Conservation (phyloP, 2,329 filamentous ascomycete genomes). For the Curvularia verruculosa region DNA sequence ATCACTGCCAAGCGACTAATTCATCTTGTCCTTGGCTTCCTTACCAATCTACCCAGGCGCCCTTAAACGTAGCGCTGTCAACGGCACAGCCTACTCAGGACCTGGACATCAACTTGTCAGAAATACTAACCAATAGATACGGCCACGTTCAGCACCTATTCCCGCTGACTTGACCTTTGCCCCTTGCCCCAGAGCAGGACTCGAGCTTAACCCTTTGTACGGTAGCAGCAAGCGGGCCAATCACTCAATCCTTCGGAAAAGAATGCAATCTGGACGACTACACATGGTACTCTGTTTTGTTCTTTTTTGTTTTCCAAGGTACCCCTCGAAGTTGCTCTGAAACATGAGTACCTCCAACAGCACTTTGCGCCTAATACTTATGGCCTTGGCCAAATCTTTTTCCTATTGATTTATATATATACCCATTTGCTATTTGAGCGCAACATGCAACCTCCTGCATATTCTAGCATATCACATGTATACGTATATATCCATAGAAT, state of each 20-base stretch:
- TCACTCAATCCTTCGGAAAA: not conserved
- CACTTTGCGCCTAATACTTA: slow-evolving; percentile 2
- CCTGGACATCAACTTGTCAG: not conserved
- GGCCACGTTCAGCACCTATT: not conserved
- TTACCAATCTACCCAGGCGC: not conserved
- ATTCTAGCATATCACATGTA: not conserved
- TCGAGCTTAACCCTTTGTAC: not conserved
- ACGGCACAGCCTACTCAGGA: not conserved
- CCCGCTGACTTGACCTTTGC: not conserved
- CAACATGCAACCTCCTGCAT: not conserved
- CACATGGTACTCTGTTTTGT: not conserved
- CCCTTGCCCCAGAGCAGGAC: not conserved
- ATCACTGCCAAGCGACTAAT: not conserved
- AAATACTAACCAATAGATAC: not conserved
- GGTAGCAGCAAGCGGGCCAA: not conserved
- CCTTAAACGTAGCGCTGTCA: not conserved
- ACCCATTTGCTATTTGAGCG: slow-evolving; percentile 12
- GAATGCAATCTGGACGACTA: not conserved
- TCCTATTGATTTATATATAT: slow-evolving; percentile 3
- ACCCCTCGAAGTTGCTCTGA: not conserved
- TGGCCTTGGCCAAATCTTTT: not conserved
- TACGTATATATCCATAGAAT: not conserved
- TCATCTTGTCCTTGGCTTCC: not conserved
- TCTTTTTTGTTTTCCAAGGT: not conserved
- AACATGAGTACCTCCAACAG: not conserved